These are phyloP conservation scores for Luffa acutangula DNA, from an alignment of 306 rosid genomes.

Conservation along the genomic window DNA sequence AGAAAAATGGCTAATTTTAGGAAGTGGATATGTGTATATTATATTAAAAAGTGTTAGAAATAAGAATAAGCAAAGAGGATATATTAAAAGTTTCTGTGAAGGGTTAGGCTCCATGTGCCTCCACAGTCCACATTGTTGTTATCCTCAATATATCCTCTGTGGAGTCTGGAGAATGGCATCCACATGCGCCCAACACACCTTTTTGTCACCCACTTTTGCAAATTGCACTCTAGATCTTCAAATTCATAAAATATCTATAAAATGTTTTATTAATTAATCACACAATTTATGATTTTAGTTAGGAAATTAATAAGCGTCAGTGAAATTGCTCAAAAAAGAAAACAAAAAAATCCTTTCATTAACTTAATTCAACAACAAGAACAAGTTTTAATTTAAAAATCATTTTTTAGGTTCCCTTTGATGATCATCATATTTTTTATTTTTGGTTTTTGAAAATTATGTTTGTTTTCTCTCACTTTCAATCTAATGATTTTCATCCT, in stretches of 20 bases:
- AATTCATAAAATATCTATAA: neutral
- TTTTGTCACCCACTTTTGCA: neutral
- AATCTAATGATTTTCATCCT: too few species aligned
- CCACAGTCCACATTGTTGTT: neutral
- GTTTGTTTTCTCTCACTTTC: too few species aligned
- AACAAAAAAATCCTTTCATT: too few species aligned
- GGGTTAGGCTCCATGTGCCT: neutral
- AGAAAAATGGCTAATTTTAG: too few species aligned
- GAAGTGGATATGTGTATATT: too few species aligned
- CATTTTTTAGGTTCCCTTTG: too few species aligned
- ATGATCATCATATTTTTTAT: too few species aligned
- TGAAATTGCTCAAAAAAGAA: neutral
- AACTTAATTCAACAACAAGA: too few species aligned
- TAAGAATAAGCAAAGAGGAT: neutral
- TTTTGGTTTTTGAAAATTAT: too few species aligned
- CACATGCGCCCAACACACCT: neutral
- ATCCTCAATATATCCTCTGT: neutral
- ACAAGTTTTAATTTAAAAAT: too few species aligned
- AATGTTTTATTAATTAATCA: neutral
- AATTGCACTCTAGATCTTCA: neutral
- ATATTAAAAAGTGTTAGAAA: too few species aligned
- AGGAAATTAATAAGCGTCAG: neutral
- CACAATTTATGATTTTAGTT: neutral
- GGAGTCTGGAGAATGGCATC: neutral
- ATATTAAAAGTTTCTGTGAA: too few species aligned